phyloP scores from a whole-genome alignment of 1,284 basidiomycete genomes.

The Naganishia sp. region DNA sequence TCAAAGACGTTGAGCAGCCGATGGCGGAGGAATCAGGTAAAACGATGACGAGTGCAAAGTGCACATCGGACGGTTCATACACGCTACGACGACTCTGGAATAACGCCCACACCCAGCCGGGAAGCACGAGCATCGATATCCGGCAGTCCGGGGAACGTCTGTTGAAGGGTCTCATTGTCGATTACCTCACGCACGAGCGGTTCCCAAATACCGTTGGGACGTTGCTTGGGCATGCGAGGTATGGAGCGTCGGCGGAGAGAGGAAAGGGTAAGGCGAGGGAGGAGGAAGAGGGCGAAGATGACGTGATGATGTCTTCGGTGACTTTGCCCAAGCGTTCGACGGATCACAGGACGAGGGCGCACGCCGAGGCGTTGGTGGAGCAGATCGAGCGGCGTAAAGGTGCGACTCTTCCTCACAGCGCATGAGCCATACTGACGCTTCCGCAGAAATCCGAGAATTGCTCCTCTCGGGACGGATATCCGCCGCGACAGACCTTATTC shows the following conservation, averaged over 20 bases:
- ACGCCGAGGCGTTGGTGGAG: conserved; percentile 2
- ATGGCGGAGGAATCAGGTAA: not conserved
- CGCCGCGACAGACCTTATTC: conserved; percentile 3
- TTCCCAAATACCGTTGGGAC: conserved; percentile 18
- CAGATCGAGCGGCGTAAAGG: conserved; percentile 30
- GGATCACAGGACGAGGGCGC: not conserved
- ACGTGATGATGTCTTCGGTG: conserved; percentile 18
- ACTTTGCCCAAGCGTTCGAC: not conserved
- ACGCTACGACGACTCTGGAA: conserved; percentile 10
- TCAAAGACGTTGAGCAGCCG: not conserved
- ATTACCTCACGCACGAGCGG: conserved; percentile 28
- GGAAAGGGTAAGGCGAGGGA: conserved; percentile 5
- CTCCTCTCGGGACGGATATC: conserved; percentile 9
- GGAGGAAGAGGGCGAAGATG: conserved; percentile 1
- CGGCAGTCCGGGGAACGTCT: conserved; percentile 17
- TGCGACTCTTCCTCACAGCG: not conserved
- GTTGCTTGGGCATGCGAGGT: not conserved
- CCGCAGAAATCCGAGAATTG: conserved; percentile 13
- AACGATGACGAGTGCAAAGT: not conserved
- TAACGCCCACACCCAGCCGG: not conserved
- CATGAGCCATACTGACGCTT: not conserved
- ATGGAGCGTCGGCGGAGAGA: not conserved
- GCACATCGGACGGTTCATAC: too few species aligned
- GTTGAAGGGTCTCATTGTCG: conserved; percentile 18
- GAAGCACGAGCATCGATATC: not conserved